Conservation (phyloP, 768 basidiomycete species). For the Mycena albidolilacea region DNA sequence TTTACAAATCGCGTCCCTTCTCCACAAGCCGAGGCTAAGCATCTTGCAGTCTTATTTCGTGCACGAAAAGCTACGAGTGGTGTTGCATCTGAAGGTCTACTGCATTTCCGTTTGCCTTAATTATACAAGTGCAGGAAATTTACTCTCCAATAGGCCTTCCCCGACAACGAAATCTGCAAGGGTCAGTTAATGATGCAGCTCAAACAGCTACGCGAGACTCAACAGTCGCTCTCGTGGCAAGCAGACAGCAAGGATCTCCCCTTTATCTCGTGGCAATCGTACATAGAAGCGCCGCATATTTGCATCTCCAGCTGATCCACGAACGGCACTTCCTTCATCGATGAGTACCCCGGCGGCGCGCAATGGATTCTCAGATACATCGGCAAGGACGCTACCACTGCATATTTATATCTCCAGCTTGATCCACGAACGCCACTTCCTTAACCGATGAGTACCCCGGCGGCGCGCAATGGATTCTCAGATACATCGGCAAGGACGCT, state of each 20-base stretch:
- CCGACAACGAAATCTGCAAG: constrained; percentile 79
- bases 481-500: not conserved
- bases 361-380: not conserved
- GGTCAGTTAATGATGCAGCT: constrained; percentile 96
- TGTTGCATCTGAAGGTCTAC: too few species aligned
- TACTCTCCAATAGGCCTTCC: constrained; percentile 53
- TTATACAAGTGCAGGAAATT: too few species aligned
- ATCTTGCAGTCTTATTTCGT: too few species aligned
- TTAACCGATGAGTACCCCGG: not conserved
- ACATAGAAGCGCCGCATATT: not conserved
- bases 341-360: not conserved
- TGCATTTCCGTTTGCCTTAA: too few species aligned
- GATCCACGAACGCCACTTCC: not conserved
- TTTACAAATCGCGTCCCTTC: too few species aligned
- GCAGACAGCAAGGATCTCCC: constrained; percentile 74
- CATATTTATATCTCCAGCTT: not conserved
- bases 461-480: not conserved
- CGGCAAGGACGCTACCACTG: not conserved
- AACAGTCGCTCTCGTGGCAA: constrained; percentile 87
- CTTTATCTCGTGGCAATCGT: constrained; percentile 66
- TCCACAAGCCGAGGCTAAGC: too few species aligned
- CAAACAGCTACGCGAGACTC: constrained; percentile 83
- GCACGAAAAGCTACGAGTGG: too few species aligned
- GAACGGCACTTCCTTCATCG: not conserved
- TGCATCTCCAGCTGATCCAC: not conserved